phyloP scores from a whole-genome alignment of 441 rosid genomes.

The Macaranga tanarius region DNA sequence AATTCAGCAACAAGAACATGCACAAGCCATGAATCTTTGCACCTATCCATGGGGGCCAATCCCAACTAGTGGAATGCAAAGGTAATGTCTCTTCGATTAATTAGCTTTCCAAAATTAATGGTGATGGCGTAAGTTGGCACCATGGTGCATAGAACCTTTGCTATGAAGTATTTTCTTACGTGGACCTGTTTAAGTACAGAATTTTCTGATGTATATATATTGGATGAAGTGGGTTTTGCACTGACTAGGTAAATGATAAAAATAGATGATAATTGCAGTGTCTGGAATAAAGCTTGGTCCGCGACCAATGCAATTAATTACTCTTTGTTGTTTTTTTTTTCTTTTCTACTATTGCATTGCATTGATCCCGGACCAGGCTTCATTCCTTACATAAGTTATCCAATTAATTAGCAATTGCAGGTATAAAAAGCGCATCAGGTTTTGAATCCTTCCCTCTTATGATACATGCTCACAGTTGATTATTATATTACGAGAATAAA shows the following conservation, averaged over 20 bases:
- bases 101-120: not conserved
- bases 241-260: not conserved
- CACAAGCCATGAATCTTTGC: constrained; percentile 24
- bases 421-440: too few species aligned
- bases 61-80: constrained; percentile 1
- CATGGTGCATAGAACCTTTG: constrained; percentile 6
- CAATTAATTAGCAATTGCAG: not conserved
- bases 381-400: constrained; percentile 30
- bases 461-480: too few species aligned
- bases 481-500: too few species aligned
- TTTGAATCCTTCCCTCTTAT: too few species aligned
- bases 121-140: not conserved
- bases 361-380: constrained; percentile 29
- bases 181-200: not conserved
- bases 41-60: not conserved
- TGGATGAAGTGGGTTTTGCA: not conserved
- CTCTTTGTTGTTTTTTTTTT: not conserved
- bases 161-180: too few species aligned
- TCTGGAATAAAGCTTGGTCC: constrained; percentile 30
- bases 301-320: constrained; percentile 13
- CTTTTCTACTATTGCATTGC: not conserved
- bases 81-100: not conserved
- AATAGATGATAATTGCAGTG: constrained; percentile 14
- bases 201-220: not conserved
- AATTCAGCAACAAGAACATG: constrained; percentile 8